Evolutionary conservation across 495 filamentous ascomycete species (phyloP).

Genomic region (Xylaria acuta): DNA sequence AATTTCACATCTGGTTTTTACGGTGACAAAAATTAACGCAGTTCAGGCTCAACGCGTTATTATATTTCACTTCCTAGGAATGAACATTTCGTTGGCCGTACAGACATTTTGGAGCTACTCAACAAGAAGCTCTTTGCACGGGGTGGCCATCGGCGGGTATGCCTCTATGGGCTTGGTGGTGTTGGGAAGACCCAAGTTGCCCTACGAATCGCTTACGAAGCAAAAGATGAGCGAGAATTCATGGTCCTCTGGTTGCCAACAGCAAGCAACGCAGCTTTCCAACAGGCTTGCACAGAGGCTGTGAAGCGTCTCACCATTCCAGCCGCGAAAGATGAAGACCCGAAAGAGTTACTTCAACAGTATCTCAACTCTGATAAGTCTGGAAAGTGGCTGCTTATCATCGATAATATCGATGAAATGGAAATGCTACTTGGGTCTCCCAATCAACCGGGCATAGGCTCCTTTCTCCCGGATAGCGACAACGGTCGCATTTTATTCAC

Average conservation of each 20-base stretch:
- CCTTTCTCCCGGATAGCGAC: constrained; percentile 42
- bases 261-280: constrained; percentile 45
- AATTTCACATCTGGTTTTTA: background rate
- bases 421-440: background rate
- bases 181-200: constrained; percentile 61
- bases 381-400: constrained; percentile 42
- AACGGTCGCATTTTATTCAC: constrained; percentile 45
- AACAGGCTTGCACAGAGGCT: constrained; percentile 53
- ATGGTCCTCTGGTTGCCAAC: constrained; percentile 58
- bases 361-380: constrained; percentile 28
- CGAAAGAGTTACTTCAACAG: constrained; percentile 27
- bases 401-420: constrained; percentile 47
- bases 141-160: constrained; percentile 31
- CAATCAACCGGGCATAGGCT: constrained; percentile 22
- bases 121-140: constrained; percentile 25
- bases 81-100: constrained; percentile 12
- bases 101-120: background rate
- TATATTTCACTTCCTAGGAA: constrained; percentile 8
- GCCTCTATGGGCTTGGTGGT: constrained; percentile 55
- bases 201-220: constrained; percentile 53
- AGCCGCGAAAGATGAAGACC: constrained; percentile 29
- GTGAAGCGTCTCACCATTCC: constrained; percentile 37
- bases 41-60: background rate
- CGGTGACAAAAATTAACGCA: constrained; percentile 18
- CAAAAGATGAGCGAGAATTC: constrained; percentile 32